Conservation (phyloP, 2,329 filamentous ascomycete species). For the Basipetospora chlamydospora region DNA sequence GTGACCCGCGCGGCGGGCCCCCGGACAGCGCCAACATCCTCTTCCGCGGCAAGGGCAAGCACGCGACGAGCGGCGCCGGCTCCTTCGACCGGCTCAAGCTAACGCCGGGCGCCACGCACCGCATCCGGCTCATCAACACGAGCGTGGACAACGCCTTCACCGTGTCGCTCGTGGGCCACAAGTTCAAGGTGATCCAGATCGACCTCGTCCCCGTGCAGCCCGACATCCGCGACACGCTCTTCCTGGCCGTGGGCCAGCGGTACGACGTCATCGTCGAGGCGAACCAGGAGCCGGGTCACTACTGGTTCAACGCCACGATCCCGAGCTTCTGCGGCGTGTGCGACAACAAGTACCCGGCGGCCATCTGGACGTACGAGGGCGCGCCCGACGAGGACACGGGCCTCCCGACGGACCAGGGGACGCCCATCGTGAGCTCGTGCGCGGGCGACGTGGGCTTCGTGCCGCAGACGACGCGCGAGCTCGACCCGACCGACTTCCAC, state of each 20-base stretch:
- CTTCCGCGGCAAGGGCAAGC: conserved; percentile 27
- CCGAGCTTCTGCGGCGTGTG: conserved; percentile 16
- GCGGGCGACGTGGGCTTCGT: conserved; percentile 10
- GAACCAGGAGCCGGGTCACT: conserved; percentile 19
- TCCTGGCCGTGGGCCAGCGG: conserved; percentile 32
- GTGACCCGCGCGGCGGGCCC: conserved; percentile 9
- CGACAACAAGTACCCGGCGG: conserved; percentile 17
- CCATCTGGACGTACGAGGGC: conserved; percentile 22
- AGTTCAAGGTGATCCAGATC: conserved; percentile 34
- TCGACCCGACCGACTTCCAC: conserved; percentile 13
- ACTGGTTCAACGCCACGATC: conserved; percentile 26
- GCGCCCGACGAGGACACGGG: conserved; percentile 13
- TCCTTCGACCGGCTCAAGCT: conserved; percentile 18
- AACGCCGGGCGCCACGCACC: conserved; percentile 18
- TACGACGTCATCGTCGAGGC: conserved; percentile 31
- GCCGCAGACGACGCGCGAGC: conserved; percentile 12
- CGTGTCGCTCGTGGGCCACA: conserved; percentile 36
- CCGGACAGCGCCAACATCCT: conserved; percentile 20
- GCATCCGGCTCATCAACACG: conserved; percentile 33
- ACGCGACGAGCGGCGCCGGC: conserved; percentile 14
- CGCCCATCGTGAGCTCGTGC: conserved; percentile 9
- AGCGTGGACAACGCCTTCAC: conserved; percentile 32
- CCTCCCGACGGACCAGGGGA: conserved; percentile 16
- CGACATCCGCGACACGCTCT: conserved; percentile 30
- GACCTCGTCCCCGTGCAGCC: conserved; percentile 40